phyloP scores from a whole-genome alignment of 1,284 basidiomycete species.

The Somion occarium region DNA sequence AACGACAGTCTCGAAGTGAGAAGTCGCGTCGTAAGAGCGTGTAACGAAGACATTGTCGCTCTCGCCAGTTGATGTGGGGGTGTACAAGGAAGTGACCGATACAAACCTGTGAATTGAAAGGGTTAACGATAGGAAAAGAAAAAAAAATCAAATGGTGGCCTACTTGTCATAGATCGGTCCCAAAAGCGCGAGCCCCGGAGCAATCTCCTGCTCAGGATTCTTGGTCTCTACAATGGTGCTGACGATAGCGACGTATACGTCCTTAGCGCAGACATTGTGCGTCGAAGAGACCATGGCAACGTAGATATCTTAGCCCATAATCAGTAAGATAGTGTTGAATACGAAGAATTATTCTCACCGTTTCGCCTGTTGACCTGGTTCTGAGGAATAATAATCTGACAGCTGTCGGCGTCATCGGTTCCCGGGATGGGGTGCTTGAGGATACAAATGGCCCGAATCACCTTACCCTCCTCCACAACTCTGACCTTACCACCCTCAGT shows the following conservation, averaged over 20 bases:
- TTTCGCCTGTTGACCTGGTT: constrained; percentile 95
- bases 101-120: constrained; percentile 65
- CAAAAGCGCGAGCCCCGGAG: constrained; percentile 87
- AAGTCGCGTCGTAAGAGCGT: constrained; percentile 96
- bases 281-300: constrained; percentile 95
- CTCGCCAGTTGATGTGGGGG: constrained; percentile 78
- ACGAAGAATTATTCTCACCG: constrained; percentile 48
- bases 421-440: constrained; percentile 98
- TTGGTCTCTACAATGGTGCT: constrained; percentile 98
- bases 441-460: constrained; percentile 96
- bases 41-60: constrained; percentile 95
- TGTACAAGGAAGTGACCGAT: constrained; percentile 84
- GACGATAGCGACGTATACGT: constrained; percentile 95
- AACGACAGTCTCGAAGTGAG: constrained; percentile 97
- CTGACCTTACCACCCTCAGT: constrained; percentile 74
- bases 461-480: constrained; percentile 91
- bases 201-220: constrained; percentile 90
- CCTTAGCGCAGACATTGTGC: constrained; percentile 96
- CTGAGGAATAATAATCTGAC: constrained; percentile 98
- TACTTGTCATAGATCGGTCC: constrained; percentile 95
- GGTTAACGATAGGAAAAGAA: constrained; percentile 7
- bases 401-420: constrained; percentile 92
- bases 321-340: constrained; percentile 4
- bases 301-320: constrained; percentile 80
- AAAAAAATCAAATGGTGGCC: constrained; percentile 23